Evolutionary conservation across 1,139 yeast genomes (phyloP), one percentile per base, ranked within the genome.

Genomic region (Lodderomyces metapsilosis): DNA sequence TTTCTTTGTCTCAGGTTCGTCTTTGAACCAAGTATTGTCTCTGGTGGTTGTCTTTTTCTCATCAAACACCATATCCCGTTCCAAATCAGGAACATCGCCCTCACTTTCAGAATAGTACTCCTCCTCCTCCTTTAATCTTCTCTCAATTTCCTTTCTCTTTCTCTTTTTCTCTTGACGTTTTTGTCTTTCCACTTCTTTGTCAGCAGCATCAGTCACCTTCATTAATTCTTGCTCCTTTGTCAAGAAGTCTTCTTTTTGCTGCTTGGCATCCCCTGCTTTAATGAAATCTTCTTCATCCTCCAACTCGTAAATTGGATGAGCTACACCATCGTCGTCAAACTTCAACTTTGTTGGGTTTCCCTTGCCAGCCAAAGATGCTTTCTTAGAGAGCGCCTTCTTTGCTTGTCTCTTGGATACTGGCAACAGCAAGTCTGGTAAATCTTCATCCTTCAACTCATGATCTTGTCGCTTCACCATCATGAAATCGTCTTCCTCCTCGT

Each of bases 281-380:
- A 64, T 76, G 76, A 94, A 92, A 47, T 86, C 95, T 37, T 83
- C 95, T 61, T 89, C 97, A 51, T 84, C 88, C 58, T 88, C 92
- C 46, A 92, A 73, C 63, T 92, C 98, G 57, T 92, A 92, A 11
- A 91, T 71, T 11, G 95, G 87, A 63, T 91, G 98, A 0, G 98
- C 83, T 7, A 74, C 72, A 33, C 99, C 99, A 2, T 92, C 97
- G 49, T 92, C 98, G 58, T 92, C 99, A 59, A 92, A 92, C 43
- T 78, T 75, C 52, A 92, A 64, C 61, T 88, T 92, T 24, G 88
- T 79, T 13, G 96, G 84, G 47, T 80, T 78, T 7, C 89, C 86
- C 46, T 77, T 78, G 17, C 75, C 64, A 25, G 80, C 64, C n/a
- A 81, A 58, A n/a, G 87, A 76, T 11, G 82, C 80, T 60, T 91